Evolutionary conservation across 2,329 filamentous ascomycete genomes (phyloP).

Genomic region (Lasiodiplodia hormozganensis): DNA sequence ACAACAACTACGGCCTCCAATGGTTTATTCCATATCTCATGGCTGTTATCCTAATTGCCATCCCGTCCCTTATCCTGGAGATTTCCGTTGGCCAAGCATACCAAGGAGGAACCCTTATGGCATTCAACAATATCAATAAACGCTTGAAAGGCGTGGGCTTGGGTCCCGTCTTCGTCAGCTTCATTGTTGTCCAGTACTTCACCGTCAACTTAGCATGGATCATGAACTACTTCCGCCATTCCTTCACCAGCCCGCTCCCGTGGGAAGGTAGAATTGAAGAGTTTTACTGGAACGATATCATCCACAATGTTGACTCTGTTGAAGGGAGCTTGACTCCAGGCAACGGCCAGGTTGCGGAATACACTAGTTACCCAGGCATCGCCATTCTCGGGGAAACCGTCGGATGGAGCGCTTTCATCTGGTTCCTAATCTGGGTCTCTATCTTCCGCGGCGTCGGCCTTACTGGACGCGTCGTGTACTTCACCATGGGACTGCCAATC

Average conservation of each 20-base stretch:
- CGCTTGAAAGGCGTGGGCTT: conserved; percentile 63
- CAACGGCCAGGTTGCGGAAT: conserved; percentile 50
- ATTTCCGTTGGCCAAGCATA: conserved; percentile 62
- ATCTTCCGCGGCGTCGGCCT: conserved; percentile 66
- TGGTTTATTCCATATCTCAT: conserved; percentile 67
- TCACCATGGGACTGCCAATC: conserved; percentile 67
- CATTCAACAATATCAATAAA: conserved; percentile 59
- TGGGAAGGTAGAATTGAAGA: conserved; percentile 60
- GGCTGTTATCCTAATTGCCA: conserved; percentile 62
- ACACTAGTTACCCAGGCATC: conserved; percentile 56
- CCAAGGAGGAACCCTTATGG: conserved; percentile 62
- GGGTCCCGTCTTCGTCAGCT: conserved; percentile 60
- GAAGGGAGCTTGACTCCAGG: conserved; percentile 46
- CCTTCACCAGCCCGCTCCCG: conserved; percentile 62
- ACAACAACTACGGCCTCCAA: conserved; percentile 66
- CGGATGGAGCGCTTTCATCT: conserved; percentile 65
- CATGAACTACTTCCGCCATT: conserved; percentile 65
- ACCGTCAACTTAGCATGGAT: conserved; percentile 65
- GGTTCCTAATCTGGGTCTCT: conserved; percentile 66
- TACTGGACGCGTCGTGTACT: conserved; percentile 66
- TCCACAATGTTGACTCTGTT: conserved; percentile 53
- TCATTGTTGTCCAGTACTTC: conserved; percentile 65
- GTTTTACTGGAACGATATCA: conserved; percentile 58
- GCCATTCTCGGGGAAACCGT: conserved; percentile 63
- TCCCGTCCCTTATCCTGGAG: conserved; percentile 63